Base-by-base conservation (phyloP, 208 protist species). In the Acanthamoeba polyphaga region DNA sequence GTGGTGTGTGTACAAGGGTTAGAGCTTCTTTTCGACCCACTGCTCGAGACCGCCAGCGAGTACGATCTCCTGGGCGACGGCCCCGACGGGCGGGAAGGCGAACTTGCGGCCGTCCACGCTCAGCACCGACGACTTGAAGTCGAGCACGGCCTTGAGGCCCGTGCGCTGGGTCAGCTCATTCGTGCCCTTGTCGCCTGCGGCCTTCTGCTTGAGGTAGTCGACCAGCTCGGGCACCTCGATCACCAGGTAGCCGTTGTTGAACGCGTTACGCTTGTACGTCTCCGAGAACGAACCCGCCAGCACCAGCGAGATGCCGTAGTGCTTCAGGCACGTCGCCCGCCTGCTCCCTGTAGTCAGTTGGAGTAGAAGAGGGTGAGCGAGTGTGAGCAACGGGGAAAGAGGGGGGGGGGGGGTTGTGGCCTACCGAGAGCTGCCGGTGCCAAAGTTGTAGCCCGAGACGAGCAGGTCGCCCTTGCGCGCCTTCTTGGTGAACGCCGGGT, bases 361-460 rank as follows among this genome's bases (percentile, higher is more conserved):
- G 24, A 19, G 60, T 66, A 8, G 22, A 66, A 60, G 15, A 60
- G 60, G 13, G 9, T 34, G 64, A 70, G 22, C 34, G n/a, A 5
- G 64, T 15, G n/a, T 70, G 8, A 70, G 4, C 1, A 34, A 8
- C 7, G 64, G 9, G n/a, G n/a, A 53, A 27, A 8, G 66, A 82
- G n/a, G n/a, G n/a, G n/a, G n/a, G n/a, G n/a, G n/a, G n/a, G 22
- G 7, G 24, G 22, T 3, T 17, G 9, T 8, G 19, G 97, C 96
- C 49, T 98, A 97, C n/a, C 97, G 76, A 7, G 96, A 97, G n/a
- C 74, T 95, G n/a, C 97, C 97, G 13, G 96, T 97, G 49, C 97
- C 97, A 97, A 98, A 98, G 94, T 98, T 98, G 92, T 94, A 97
- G 19, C 97, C 97, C 13, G 91, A 92, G 9, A 97, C 96, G 17